Conservation (phyloP, 2,329 filamentous ascomycete genomes). For the Pseudogymnoascus destructans region DNA sequence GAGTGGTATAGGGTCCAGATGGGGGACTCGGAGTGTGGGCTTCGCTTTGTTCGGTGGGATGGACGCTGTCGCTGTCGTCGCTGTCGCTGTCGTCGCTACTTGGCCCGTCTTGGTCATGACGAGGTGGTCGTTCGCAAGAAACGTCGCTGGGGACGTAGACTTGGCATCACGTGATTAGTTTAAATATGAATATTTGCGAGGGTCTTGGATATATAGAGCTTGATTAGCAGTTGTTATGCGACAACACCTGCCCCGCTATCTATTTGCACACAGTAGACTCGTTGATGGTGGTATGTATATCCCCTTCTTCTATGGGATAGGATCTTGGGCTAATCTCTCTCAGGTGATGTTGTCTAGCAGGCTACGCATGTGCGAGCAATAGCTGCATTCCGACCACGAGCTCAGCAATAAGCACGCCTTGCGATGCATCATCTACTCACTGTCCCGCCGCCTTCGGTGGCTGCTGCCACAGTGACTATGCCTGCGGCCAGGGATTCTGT, state of each 20-base stretch:
- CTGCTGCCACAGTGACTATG: constrained; percentile 39
- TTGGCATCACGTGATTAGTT: not conserved
- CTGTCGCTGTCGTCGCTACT: not conserved
- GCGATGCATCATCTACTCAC: constrained; percentile 33
- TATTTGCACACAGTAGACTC: constrained; percentile 24
- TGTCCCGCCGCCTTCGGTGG: constrained; percentile 40
- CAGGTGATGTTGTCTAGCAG: constrained; percentile 35
- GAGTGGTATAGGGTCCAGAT: too few species aligned
- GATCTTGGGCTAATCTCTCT: not conserved
- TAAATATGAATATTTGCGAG: not conserved
- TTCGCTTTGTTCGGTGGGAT: not conserved
- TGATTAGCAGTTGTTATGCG: constrained; percentile 32
- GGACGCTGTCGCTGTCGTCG: not conserved
- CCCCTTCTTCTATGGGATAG: not conserved
- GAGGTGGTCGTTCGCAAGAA: not conserved
- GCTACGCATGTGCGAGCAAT: constrained; percentile 31
- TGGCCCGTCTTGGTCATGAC: not conserved
- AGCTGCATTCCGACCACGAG: constrained; percentile 35
- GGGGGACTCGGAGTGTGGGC: not conserved
- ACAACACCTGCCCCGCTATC: constrained; percentile 33
- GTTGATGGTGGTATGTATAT: constrained; percentile 26
- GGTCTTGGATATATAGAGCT: not conserved
- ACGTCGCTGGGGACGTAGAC: not conserved
- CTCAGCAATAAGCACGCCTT: constrained; percentile 29
- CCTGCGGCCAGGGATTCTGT: constrained; percentile 35